Base-by-base conservation (phyloP, 352 stramenopile genomes). In the Globisporangium iwayamae region DNA sequence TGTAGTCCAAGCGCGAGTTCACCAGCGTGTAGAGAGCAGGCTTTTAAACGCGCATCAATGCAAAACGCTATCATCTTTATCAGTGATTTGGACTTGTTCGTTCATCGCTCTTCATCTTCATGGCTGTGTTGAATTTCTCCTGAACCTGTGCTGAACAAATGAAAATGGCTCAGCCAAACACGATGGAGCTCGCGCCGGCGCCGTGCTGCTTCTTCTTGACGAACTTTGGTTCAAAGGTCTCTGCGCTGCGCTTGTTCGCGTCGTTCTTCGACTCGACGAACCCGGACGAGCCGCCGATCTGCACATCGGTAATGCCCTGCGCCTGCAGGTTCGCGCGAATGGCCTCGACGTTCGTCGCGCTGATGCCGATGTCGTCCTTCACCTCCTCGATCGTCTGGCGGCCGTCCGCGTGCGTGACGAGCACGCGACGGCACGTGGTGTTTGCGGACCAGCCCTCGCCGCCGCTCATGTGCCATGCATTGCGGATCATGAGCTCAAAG, bases 401-500 rank as follows among this genome's bases (percentile, higher is more conserved):
- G 5, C 82, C 82, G 50, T 91, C 81, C 3, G 63, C 67, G 8
- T 78, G 51, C 0, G 83, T 90, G 14, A 90, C 72, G 4, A 90
- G 72, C 47, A 92, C 78, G 41, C 84, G 81, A 18, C 79, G 76
- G n/a, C 81, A 85, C 34, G 75, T 87, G 10, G 72, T 80, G 73
- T 90, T 93, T n/a, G 79, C 78, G n/a, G 66, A 72, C 46, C 69
- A 70, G 2, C 82, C 87, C 1, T 72, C 60, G 14, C 87, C 87
- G 14, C 87, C 87, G 1, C 74, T 81, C 16, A 96, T 85, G 55
- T 90, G 82, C 85, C 87, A 96, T 16, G 82, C 79, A 58, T 94
- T 94, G 30, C 81, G 78, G 60, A 95, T 89, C 78, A 96, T 89
- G 28, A 89, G 63, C 66, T 91, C 82, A 65, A 95, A 96, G 64